Evolutionary conservation across 2,329 filamentous ascomycete species (phyloP), one percentile per base, ranked within the genome.

Genomic region (Escovopsis weberi): DNA sequence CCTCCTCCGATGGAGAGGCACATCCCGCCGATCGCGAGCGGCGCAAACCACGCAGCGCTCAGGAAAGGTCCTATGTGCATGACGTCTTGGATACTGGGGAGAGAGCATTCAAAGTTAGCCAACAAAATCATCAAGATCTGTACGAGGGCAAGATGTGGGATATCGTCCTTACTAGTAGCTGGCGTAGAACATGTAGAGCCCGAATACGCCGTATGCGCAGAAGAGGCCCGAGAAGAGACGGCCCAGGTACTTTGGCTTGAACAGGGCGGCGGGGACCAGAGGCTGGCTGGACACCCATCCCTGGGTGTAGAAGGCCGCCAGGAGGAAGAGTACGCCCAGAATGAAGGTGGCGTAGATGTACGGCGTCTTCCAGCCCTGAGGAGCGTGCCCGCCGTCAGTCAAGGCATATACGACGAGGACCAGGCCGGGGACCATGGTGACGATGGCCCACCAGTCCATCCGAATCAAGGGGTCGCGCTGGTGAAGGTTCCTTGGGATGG

Each of bases 351-450:
- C 64, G 35, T 74, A 73, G 33, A 89, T 78, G 49, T 86, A 85
- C 1, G 81, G 79, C 0, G 80, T 85, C n/a, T 59, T 65, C 82
- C 84, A 89, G 2, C 79, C 75, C 3, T 76, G 56, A 0, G 78
- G 72, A 0, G 81, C 81, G 55, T 85, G 76, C 0, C 78, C 73
- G 7, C 78, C 79, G 39, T 85, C 79, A 0, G 83, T 87, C 41
- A 91, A 72, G 0, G 83, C 80, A 51, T 80, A 89, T 0, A 86
- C 79, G 48, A 85, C 66, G 26, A 91, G 67, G 2, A 82, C 67
- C 11, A 87, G 59, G 0, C 80, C 83, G 0, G 70, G 68, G 0
- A 84, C 68, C 12, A 80, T 78, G 12, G 79, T 71, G 2, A 59
- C 54, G 2, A 72, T 61, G 0, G 82, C 82, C 44, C 68, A 62